phyloP scores from a whole-genome alignment of 768 basidiomycete species.

The Sarcomyxa edulis region DNA sequence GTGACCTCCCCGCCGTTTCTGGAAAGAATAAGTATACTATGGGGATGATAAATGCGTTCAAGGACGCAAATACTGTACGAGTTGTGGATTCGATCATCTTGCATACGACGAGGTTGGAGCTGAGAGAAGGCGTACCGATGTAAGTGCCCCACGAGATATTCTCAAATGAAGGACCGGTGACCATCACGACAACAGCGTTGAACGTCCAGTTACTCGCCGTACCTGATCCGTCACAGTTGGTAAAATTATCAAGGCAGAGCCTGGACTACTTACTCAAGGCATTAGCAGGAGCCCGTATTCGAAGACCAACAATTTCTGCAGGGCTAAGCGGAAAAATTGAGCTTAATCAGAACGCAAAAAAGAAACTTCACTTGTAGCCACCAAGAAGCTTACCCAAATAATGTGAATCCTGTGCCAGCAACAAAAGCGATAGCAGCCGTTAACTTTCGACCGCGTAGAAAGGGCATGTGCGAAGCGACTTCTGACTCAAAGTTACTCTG shows the following conservation, averaged over 20 bases:
- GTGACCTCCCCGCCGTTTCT: slow-evolving; percentile 54
- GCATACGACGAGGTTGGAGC: no score
- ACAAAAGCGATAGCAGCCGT: slow-evolving; percentile 50
- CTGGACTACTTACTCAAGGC: no score
- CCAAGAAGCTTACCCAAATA: slow-evolving; percentile 44
- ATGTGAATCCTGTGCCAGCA: slow-evolving; percentile 54
- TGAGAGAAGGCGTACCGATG: slow-evolving; percentile 39
- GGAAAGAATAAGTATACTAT: slow-evolving; percentile 57
- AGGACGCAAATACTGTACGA: slow-evolving; percentile 41
- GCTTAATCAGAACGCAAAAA: not conserved
- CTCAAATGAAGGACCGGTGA: slow-evolving; percentile 54
- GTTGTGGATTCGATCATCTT: no score
- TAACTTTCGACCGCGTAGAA: slow-evolving; percentile 36
- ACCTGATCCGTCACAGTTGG: not conserved
- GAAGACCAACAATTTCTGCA: slow-evolving; percentile 59
- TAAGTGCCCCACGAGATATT: slow-evolving; percentile 58
- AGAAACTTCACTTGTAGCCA: slow-evolving; percentile 54
- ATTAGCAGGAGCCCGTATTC: slow-evolving; percentile 60
- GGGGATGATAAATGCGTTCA: slow-evolving; percentile 55
- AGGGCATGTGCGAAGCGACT: slow-evolving; percentile 9
- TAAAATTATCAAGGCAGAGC: not conserved
- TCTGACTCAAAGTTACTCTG: not conserved
- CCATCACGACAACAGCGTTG: slow-evolving; percentile 58
- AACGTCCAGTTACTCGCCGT: slow-evolving; percentile 49
- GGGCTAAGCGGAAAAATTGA: slow-evolving; percentile 24